These are phyloP conservation scores for Aristolochia fimbriata DNA, from an alignment of 164 flowering plant species.

Conservation along the genomic window DNA sequence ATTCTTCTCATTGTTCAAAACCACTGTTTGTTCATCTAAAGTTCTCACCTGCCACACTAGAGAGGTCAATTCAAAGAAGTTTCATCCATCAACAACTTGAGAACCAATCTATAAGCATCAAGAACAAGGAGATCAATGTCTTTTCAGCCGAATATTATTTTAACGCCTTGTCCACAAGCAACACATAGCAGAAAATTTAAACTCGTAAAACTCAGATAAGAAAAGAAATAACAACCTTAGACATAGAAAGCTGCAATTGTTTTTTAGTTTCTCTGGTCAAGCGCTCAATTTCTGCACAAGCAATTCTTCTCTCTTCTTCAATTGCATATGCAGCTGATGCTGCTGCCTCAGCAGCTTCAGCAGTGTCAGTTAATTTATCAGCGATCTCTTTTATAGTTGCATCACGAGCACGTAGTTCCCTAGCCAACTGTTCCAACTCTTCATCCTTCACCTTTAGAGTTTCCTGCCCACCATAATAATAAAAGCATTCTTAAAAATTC, in stretches of 20 bases:
- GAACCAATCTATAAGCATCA: too few relatives aligned
- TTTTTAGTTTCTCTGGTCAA: conserved; percentile 46
- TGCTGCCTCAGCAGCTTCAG: conserved; percentile 96
- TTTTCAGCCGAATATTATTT: too few relatives aligned
- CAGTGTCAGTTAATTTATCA: conserved; percentile 80
- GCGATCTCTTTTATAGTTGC: conserved; percentile 85
- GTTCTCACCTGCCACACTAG: conserved; percentile 45
- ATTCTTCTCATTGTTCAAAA: conserved; percentile 57
- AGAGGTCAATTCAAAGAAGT: background rate
- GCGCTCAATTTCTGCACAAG: conserved; percentile 70
- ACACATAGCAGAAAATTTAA: background rate
- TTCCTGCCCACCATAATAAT: conserved; percentile 34
- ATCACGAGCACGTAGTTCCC: conserved; percentile 84
- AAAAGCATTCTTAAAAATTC: background rate
- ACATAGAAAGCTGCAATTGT: conserved; percentile 38
- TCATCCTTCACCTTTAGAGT: conserved; percentile 91
- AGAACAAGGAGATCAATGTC: too few relatives aligned
- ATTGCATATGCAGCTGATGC: conserved; percentile 94
- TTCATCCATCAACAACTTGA: background rate
- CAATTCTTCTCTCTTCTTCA: conserved; percentile 82
- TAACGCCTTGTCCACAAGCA: too few relatives aligned
- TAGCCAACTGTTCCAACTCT: conserved; percentile 80
- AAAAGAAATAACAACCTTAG: conserved; percentile 39
- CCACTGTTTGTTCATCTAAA: conserved; percentile 45
- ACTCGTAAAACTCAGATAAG: too few relatives aligned